A percentile compares a stretch with the other conserved stretches of the same genome.
These are phyloP conservation scores for Pseudogymnoascus sp. DNA, from an alignment of 2,329 filamentous ascomycete genomes.

Conservation along the genomic window DNA sequence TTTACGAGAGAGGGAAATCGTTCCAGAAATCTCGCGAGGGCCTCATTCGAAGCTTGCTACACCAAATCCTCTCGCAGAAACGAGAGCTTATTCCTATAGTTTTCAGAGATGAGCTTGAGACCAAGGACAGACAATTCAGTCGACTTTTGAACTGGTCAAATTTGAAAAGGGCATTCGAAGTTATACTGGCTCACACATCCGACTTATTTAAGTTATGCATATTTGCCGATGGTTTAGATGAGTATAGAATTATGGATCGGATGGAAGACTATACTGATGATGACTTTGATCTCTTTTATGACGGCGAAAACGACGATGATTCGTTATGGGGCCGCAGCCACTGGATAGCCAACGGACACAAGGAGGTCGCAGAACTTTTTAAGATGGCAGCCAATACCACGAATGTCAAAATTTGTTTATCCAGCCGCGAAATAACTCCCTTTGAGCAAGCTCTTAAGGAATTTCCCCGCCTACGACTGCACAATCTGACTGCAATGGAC, in stretches of 20 bases:
- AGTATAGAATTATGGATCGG: neutral
- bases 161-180: neutral
- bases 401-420: neutral
- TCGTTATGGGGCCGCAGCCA: neutral
- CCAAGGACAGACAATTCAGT: neutral
- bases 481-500: neutral
- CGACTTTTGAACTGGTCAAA: neutral
- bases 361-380: neutral
- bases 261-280: neutral
- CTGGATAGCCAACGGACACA: neutral
- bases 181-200: neutral
- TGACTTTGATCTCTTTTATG: neutral
- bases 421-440: neutral
- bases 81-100: neutral
- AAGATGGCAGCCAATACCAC: neutral
- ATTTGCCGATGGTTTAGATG: neutral
- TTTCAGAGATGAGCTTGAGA: neutral
- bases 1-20: neutral
- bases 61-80: neutral
- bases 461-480: neutral
- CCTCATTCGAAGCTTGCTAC: neutral
- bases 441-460: neutral
- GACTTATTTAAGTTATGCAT: neutral
- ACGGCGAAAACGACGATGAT: neutral
- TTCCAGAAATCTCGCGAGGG: neutral